Base-by-base conservation (phyloP, 306 rosid genomes). In the Macrotyloma uniflorum region DNA sequence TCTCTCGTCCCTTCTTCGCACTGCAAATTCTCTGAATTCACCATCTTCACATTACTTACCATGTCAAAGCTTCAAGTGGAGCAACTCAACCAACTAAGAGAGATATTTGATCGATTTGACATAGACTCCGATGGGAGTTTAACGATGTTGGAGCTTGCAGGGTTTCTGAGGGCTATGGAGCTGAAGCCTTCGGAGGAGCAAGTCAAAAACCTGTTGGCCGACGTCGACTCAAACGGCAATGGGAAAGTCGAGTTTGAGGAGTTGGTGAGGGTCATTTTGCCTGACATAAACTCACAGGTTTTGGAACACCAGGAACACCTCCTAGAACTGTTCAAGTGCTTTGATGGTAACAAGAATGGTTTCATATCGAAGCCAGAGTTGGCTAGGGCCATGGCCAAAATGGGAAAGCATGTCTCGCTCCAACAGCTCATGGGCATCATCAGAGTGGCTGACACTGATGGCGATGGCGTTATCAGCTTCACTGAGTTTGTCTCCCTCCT, bases 81-180 rank as follows among this genome's bases (percentile, higher is more conserved):
- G 23, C 93, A 90, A 50, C 70, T 89, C 0, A 82, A 87, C 14
- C 93, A 92, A 40, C 36, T 94, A 15, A 67, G 86, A 40, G 85
- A 87, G 36, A 88, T 94, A 0, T 94, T 94, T 30, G 76, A 70
- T 3, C 68, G 96, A 50, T 94, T 94, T 12, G 98, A 92, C 87
- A 86, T 90, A 93, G 94, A 90, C 54, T 86, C 93, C 2, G 96
- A 94, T 28, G 98, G 98, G 8, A 94, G 96, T 80, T 82, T 94
- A 16, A 92, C 98, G 67, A 79, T 85, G 33, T 85, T 94, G 1
- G 97, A 94, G 89, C 86, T 94, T 8, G 96, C 96, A 0, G 94
- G 96, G 3, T 93, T 94, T 15, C 91, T 94, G 15, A 77, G 93
- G 38, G 92, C 98, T 0, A 77, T 94, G 6, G 96, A 95, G 15